A percentile compares a stretch with the other conserved stretches of the same genome.
phyloP scores from a whole-genome alignment of 441 rosid genomes.

The Corymbia calophylla region DNA sequence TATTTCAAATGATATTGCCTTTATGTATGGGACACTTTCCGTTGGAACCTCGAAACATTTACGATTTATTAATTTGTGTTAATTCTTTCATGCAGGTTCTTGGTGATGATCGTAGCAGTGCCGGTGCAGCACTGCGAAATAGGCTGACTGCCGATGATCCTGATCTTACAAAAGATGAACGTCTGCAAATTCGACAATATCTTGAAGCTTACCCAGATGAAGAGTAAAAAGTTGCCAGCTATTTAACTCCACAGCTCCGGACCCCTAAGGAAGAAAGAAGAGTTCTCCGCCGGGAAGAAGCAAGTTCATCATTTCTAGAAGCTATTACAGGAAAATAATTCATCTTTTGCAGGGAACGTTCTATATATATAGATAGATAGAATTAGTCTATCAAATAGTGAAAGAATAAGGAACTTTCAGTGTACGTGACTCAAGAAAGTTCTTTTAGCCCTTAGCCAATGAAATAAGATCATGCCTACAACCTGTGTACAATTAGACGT shows the following conservation, averaged over 20 bases:
- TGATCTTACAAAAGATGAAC: constrained; percentile 49
- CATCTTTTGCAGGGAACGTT: background rate
- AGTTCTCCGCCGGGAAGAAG: background rate
- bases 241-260: background rate
- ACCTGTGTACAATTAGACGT: background rate
- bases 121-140: constrained; percentile 31
- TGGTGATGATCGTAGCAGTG: constrained; percentile 30
- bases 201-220: constrained; percentile 47
- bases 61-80: background rate
- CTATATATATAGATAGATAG: background rate
- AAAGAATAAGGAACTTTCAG: background rate
- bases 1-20: background rate
- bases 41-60: background rate
- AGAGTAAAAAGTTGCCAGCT: constrained; percentile 5
- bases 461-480: background rate
- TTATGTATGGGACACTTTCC: background rate
- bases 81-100: constrained; percentile 36
- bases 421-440: background rate
- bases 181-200: constrained; percentile 40
- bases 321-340: background rate
- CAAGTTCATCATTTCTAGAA: background rate
- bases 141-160: constrained; percentile 57
- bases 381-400: background rate
- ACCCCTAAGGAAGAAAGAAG: background rate
- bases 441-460: background rate